Evolutionary conservation across 768 basidiomycete species (phyloP).

Genomic region (Lactarius tabidus): DNA sequence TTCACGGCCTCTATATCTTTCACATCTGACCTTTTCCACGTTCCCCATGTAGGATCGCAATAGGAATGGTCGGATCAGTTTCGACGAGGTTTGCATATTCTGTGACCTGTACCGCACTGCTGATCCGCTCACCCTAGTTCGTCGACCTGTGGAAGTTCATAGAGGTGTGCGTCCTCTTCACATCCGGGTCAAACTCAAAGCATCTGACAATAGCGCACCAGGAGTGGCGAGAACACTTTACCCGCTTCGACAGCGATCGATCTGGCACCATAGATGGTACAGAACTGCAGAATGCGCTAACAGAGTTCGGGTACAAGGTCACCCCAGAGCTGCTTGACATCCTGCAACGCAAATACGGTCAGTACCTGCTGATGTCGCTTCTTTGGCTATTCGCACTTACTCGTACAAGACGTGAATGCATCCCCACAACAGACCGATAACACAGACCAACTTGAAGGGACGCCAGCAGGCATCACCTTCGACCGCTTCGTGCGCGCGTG

Average conservation of each 20-base stretch:
- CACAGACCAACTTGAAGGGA: conserved; percentile 32
- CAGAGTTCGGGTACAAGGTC: conserved; percentile 75
- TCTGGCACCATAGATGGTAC: conserved; percentile 71
- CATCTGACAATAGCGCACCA: conserved; percentile 26
- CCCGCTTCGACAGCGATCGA: conserved; percentile 77
- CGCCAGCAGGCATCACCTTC: conserved; percentile 66
- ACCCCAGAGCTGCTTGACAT: conserved; percentile 60
- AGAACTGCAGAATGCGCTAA: conserved; percentile 66
- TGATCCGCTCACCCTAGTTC: conserved; percentile 42
- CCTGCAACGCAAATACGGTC: conserved; percentile 79
- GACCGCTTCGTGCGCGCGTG: conserved; percentile 86
- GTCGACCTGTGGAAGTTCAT: conserved; percentile 78
- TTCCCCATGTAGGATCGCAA: conserved; percentile 52
- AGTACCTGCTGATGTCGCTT: conserved; percentile 25
- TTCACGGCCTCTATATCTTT: background rate
- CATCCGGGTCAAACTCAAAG: background rate
- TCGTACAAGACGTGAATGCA: conserved; percentile 43
- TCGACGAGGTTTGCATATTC: conserved; percentile 54
- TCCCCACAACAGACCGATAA: conserved; percentile 33
- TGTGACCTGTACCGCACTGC: conserved; percentile 3
- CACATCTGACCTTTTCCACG: conserved; percentile 3
- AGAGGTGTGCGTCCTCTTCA: conserved; percentile 51
- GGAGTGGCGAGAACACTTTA: conserved; percentile 84
- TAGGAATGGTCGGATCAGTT: conserved; percentile 73
- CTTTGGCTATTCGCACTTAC: background rate